phyloP scores from a whole-genome alignment of 75 land plant species.

The Picea sitchensis region DNA sequence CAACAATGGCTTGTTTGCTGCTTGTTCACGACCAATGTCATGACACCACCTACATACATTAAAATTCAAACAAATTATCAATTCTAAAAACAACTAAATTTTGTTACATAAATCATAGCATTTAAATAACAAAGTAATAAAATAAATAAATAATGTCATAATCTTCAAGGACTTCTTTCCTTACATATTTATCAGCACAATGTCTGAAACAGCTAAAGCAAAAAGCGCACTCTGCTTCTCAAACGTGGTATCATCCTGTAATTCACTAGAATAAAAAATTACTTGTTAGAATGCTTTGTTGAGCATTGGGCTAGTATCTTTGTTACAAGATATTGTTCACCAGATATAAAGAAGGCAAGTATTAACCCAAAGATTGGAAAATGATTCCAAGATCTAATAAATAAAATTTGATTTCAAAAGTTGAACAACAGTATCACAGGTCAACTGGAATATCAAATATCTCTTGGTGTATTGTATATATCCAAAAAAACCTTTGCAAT shows the following conservation, averaged over 20 bases:
- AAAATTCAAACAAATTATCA: background rate
- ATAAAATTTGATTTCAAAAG: too few species aligned
- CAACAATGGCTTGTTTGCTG: constrained; percentile 90
- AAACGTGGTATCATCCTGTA: constrained; percentile 88
- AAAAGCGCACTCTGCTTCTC: constrained; percentile 94
- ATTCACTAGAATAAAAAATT: constrained; percentile 4
- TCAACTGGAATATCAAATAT: too few species aligned
- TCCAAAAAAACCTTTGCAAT: too few species aligned
- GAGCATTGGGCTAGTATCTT: too few species aligned
- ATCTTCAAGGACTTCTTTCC: constrained; percentile 5
- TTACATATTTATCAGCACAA: constrained; percentile 85
- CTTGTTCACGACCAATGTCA: constrained; percentile 98
- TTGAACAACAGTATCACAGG: too few species aligned
- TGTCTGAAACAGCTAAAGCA: constrained; percentile 84
- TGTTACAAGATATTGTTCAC: background rate
- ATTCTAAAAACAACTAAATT: background rate
- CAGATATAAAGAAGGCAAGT: background rate
- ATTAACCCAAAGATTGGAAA: too few species aligned
- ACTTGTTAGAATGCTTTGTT: too few species aligned
- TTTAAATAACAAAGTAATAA: too few species aligned
- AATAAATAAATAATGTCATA: background rate
- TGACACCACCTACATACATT: constrained; percentile 81
- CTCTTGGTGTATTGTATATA: too few species aligned
- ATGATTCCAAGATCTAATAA: too few species aligned
- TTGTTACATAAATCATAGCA: too few species aligned